phyloP scores from a whole-genome alignment of 768 basidiomycete species.

The Ramaria sp. region DNA sequence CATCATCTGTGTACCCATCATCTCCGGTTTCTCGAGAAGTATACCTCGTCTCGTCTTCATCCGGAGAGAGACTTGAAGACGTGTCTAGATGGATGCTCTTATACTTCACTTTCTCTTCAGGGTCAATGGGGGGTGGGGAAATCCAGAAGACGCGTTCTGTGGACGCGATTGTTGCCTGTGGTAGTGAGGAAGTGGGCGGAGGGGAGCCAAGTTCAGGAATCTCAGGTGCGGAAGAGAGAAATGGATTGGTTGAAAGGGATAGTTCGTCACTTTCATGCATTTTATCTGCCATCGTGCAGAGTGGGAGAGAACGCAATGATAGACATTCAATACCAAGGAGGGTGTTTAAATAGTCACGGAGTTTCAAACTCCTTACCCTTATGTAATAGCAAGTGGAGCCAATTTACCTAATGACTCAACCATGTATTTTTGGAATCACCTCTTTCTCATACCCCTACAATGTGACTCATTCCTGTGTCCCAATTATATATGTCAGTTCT shows the following conservation, averaged over 20 bases:
- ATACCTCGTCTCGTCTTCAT: constrained; percentile 12
- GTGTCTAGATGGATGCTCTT: constrained; percentile 25
- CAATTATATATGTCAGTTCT: too few relatives aligned
- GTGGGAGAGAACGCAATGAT: background rate
- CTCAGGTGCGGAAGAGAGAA: background rate
- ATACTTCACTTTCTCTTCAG: constrained; percentile 31
- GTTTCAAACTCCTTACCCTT: too few relatives aligned
- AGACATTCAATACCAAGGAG: too few relatives aligned
- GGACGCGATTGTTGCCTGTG: background rate
- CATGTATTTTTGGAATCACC: too few relatives aligned
- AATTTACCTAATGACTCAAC: too few relatives aligned
- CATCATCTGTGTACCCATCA: constrained; percentile 13
- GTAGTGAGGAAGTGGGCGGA: background rate
- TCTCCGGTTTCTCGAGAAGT: background rate
- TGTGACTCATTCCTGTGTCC: too few relatives aligned
- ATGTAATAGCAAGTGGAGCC: too few relatives aligned
- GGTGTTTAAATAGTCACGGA: too few relatives aligned
- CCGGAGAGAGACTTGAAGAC: background rate
- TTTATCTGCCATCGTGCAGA: background rate
- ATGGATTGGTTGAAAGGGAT: background rate
- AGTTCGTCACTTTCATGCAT: background rate
- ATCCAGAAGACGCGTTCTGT: constrained; percentile 23
- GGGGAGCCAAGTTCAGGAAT: background rate
- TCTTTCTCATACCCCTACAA: too few relatives aligned
- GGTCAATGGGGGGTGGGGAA: constrained; percentile 25